A percentile compares a stretch with the other conserved stretches of the same genome.
Conservation (phyloP, 345 rosid genomes). For the Ricinus communis region DNA sequence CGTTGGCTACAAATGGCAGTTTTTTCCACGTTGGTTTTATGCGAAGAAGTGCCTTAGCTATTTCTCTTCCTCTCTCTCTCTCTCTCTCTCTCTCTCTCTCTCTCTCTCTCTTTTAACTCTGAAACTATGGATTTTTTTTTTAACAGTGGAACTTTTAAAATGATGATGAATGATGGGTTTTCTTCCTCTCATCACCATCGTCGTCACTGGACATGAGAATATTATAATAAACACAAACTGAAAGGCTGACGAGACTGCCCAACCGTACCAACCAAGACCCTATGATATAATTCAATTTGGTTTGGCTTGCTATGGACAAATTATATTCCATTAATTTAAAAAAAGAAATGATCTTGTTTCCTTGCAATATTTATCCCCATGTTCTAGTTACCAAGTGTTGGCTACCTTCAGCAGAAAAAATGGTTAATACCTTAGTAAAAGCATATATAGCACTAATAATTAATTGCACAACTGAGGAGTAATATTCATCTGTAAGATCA, state of each 20-base stretch:
- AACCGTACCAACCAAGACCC: background rate
- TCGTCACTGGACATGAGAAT: background rate
- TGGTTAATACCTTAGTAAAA: too few relatives aligned
- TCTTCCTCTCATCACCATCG: background rate
- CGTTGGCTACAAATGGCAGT: conserved; percentile 7
- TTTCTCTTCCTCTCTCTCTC: background rate
- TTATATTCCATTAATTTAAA: too few relatives aligned
- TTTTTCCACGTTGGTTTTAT: conserved; percentile 9
- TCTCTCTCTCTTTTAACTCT: too few relatives aligned
- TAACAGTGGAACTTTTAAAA: background rate
- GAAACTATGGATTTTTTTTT: background rate
- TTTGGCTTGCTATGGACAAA: background rate
- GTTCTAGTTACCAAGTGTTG: too few relatives aligned
- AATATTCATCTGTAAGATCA: too few relatives aligned
- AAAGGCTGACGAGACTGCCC: conserved; percentile 8
- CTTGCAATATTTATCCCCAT: too few relatives aligned
- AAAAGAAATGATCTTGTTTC: too few relatives aligned
- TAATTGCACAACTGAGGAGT: too few relatives aligned
- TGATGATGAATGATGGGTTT: background rate
- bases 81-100: too few relatives aligned
- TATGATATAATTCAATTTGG: background rate
- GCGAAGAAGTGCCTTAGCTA: background rate
- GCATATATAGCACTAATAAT: too few relatives aligned
- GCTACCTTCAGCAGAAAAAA: too few relatives aligned
- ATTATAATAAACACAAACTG: conserved; percentile 1